Base-by-base conservation (phyloP, 2,329 filamentous ascomycete species). In the Fusarium robinianum region DNA sequence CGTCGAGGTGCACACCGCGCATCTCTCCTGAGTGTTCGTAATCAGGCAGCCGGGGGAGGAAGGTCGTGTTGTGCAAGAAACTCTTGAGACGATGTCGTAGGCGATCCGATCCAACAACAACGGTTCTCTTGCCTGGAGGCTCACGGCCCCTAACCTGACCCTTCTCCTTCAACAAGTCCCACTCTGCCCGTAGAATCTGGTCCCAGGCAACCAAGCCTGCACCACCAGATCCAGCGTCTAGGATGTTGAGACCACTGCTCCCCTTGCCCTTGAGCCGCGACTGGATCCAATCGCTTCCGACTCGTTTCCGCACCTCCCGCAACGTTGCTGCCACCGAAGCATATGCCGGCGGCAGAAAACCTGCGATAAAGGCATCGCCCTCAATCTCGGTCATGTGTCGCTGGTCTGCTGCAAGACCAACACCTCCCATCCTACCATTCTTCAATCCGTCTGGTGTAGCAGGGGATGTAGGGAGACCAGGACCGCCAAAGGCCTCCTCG, bases 31-130 rank as follows among this genome's bases (percentile, higher is more conserved):
- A 79, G 63, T 86, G 85, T 17, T 90, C 69, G 53, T 92, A 90
- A 61, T 97, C 90, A 0, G 94, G 94, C n/a, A 97, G 72, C 4
- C 91, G 84, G 6, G 92, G 91, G 6, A 99, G 76, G 63, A 99
- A 96, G 0, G 88, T 95, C 0, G 94, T 97, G 64, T 96, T 86
- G 24, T 95, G 79, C 9, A 99, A 73, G 51, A 97, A 80, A 12
- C 74, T 76, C 54, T 90, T 89, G 16, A 90, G 76, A 21, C 90
- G 85, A 42, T 87, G 76, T 12, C 90, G 83, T 18, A 99, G 74
- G 3, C 82, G 72, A 50, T 90, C 81, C 0, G 89, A 87, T 1
- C 84, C 90, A 3, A 88, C 83, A 3, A 97, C 72, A 2, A 95
- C 90, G 0, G 89, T 91, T 40, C 87, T 86, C 64, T 86, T 90